Evolutionary conservation across 768 basidiomycete species (phyloP), one percentile per base, ranked within the genome.

Genomic region (Lactarius tabidus): DNA sequence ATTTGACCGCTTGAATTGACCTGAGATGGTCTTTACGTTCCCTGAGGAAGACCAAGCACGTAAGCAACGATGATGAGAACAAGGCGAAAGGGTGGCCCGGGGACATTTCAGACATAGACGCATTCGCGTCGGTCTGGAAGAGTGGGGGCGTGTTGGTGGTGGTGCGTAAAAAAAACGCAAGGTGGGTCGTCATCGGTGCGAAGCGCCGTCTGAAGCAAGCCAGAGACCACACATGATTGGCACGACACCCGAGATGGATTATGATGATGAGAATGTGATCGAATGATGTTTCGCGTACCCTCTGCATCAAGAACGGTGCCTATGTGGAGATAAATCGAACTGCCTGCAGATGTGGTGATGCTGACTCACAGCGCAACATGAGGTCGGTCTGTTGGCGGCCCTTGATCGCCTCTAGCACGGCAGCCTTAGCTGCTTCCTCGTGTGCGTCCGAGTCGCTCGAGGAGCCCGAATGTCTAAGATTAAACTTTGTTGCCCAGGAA

Each of bases 1-100:
- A 72, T 95, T 92, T 39, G 91, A 86, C 77, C 90, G 93, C 73
- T 90, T 95, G 78, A 96, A 95, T 71, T 90, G 88, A 7, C 91
- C 91, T 15, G 90, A 92, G 51, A 91, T 92, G 39, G 87, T 91
- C 77, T 90, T 90, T 64, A 95, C 91, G 72, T 85, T 86, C 55
- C 93, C 91, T 93, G 68, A 59, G 70, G 72, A 70, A 48, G 35
- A 31, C 6, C 59, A 59, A 51, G 45, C 48, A 72, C 71, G 72
- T 72, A 74, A 74, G 58, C 51, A 36, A 59, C 51, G 28, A 33
- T 43, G 57, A 61, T 67, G 64, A 59, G 60, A 60, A 45, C 51
- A 62, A 65, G 38, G 48, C 55, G 55, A 59, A 59, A 61, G 51
- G 38, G 53, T 26, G 62, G 41, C 23, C 18, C 31, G 41, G 48